Percentiles rank a stretch among this genome's conserved stretches.
Conservation (phyloP, 1,284 basidiomycete genomes). For the Peniophora sp. region DNA sequence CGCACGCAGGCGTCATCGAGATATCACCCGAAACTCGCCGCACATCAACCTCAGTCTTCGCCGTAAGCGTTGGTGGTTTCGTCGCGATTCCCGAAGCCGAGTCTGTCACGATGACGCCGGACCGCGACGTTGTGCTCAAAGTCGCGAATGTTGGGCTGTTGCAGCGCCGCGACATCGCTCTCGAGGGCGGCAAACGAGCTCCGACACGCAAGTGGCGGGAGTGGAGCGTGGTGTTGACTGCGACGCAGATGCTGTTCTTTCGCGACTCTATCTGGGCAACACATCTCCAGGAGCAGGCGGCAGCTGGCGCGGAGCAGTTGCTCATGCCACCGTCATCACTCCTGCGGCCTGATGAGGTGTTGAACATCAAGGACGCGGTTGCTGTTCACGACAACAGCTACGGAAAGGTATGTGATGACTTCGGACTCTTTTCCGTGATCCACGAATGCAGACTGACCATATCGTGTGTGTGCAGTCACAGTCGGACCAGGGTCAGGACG, state of each 20-base stretch:
- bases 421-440: not conserved
- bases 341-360: constrained; percentile 83
- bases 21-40: constrained; percentile 37
- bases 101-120: constrained; percentile 18
- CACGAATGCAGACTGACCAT: not conserved
- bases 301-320: constrained; percentile 28
- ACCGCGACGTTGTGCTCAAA: constrained; percentile 44
- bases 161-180: constrained; percentile 77
- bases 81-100: constrained; percentile 6
- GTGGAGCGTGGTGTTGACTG: constrained; percentile 83
- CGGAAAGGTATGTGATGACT: constrained; percentile 45
- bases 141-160: constrained; percentile 81
- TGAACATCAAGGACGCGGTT: constrained; percentile 73
- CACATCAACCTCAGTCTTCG: constrained; percentile 39
- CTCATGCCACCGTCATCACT: constrained; percentile 45
- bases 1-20: constrained; percentile 57
- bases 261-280: constrained; percentile 73
- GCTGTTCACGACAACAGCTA: constrained; percentile 79
- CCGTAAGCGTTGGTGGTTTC: constrained; percentile 31
- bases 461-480: constrained; percentile 3
- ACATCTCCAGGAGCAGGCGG: constrained; percentile 47
- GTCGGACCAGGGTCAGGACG: constrained; percentile 3
- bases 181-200: constrained; percentile 72
- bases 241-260: constrained; percentile 88
- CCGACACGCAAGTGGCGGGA: constrained; percentile 82